Evolutionary conservation across 2,329 filamentous ascomycete species (phyloP), one percentile per base, ranked within the genome.

Genomic region (Microsporum audouinii): DNA sequence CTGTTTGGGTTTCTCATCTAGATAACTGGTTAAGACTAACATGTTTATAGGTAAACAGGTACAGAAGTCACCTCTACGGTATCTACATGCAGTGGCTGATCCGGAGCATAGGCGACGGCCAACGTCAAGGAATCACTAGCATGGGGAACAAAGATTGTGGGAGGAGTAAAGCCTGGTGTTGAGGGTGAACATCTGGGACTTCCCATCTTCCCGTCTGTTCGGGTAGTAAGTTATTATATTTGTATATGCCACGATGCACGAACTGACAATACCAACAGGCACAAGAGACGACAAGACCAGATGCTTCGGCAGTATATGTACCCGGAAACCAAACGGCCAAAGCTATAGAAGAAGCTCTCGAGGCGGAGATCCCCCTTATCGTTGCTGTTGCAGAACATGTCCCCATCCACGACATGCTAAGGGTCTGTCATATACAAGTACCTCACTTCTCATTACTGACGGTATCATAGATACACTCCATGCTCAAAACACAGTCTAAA

Each of bases 301-400:
- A 91, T 74, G 88, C 88, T 3, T 90, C 88, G 0, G 88, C 85
- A 3, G 88, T 92, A 61, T 91, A 89, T 66, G 88, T 91, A 1
- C 85, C 88, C 1, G 88, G 88, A n/a, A 82, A 85, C 62, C 83
- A 88, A 65, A 88, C 88, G 0, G 80, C 85, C 0, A 78, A 79
- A 31, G 88, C 88, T 0, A 91, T 92, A 67, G 85, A 89, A 71
- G 88, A 91, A 71, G 88, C 88, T 0, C 88, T 91, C 59, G 87
- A 86, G 71, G 88, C 88, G 0, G 87, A 91, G 68, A 85, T 91
- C 0, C 87, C 88, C 0, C 79, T 91, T 1, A 84, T 91, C 27
- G 87, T 91, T 5, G 86, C 87, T 4, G 88, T 92, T 5, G 88
- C 88, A 4, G 88, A 92, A 70, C 87, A 91, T 70, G 86, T 91